Percentiles rank a stretch among this genome's conserved stretches.
phyloP scores from a whole-genome alignment of 805 yeast species.

The Candida gorgasii region DNA sequence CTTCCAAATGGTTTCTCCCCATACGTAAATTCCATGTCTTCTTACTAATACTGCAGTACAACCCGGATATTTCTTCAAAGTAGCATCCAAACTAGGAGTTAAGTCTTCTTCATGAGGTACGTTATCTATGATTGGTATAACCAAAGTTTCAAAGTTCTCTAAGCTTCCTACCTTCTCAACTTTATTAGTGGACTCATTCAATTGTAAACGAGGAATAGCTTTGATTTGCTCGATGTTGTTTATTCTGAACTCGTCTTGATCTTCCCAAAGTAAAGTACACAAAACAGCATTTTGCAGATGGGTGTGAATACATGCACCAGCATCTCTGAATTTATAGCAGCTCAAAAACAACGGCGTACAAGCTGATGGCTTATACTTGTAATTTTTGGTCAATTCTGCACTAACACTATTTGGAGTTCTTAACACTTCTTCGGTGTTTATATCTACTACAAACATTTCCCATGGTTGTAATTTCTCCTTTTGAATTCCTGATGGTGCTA shows the following conservation, averaged over 20 bases:
- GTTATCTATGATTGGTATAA: slow-evolving; percentile 89
- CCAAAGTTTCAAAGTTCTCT: slow-evolving; percentile 70
- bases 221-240: slow-evolving; percentile 88
- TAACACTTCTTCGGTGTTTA: slow-evolving; percentile 47
- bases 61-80: slow-evolving; percentile 69
- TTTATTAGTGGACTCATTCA: slow-evolving; percentile 30
- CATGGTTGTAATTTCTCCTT: slow-evolving; percentile 83
- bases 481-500: slow-evolving; percentile 96
- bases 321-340: slow-evolving; percentile 63
- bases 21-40: slow-evolving; percentile 93
- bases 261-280: slow-evolving; percentile 65
- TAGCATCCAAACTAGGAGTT: slow-evolving; percentile 60
- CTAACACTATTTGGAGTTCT: slow-evolving; percentile 56
- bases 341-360: slow-evolving; percentile 88
- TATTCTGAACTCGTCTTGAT: slow-evolving; percentile 67
- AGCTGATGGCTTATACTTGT: slow-evolving; percentile 79
- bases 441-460: slow-evolving; percentile 76
- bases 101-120: slow-evolving; percentile 87
- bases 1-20: slow-evolving; percentile 92
- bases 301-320: slow-evolving; percentile 94
- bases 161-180: slow-evolving; percentile 66
- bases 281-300: slow-evolving; percentile 89
- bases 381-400: slow-evolving; percentile 35
- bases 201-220: slow-evolving; percentile 67
- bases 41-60: slow-evolving; percentile 87